Percentiles rank a stretch among this genome's conserved stretches.
These are phyloP conservation scores for Xylariales sp. DNA, from an alignment of 2,329 filamentous ascomycete genomes.

Conservation along the genomic window DNA sequence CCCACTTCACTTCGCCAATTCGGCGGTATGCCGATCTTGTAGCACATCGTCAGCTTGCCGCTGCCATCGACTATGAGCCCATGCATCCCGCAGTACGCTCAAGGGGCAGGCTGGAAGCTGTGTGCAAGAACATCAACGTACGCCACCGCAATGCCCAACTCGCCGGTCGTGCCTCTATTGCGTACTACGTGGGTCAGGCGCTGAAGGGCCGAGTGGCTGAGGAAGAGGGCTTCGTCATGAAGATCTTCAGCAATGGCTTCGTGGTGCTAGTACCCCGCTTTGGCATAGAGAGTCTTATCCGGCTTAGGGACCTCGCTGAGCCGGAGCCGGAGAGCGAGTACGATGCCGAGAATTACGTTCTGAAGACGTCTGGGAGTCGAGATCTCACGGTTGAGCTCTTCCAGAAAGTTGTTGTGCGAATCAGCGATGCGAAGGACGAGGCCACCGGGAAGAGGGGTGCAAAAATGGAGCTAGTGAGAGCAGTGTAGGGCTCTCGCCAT, in stretches of 20 bases:
- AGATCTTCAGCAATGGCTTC: constrained; percentile 94
- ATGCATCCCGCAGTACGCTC: constrained; percentile 79
- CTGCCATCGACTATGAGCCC: constrained; percentile 88
- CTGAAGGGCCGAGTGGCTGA: constrained; percentile 72
- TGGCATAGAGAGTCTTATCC: constrained; percentile 88
- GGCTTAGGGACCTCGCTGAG: constrained; percentile 76
- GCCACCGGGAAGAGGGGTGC: constrained; percentile 93
- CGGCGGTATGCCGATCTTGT: constrained; percentile 96
- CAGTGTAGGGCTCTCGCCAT: too few species aligned
- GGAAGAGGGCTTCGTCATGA: constrained; percentile 95
- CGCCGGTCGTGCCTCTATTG: constrained; percentile 87
- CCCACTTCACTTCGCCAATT: constrained; percentile 96
- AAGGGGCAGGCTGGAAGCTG: constrained; percentile 79
- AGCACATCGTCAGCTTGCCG: constrained; percentile 89
- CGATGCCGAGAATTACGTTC: constrained; percentile 79
- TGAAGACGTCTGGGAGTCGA: constrained; percentile 56
- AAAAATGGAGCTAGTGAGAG: constrained; percentile 62
- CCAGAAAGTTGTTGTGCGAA: constrained; percentile 83
- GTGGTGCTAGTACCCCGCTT: constrained; percentile 95
- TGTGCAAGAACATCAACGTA: constrained; percentile 98
- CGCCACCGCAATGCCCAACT: constrained; percentile 96
- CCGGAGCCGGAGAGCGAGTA: constrained; percentile 76
- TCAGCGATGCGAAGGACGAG: constrained; percentile 91
- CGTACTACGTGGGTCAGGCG: constrained; percentile 97
- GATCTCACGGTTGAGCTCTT: constrained; percentile 73